These are phyloP conservation scores for Podila minutissima DNA, from an alignment of 192 early-diverging fungal species.

Conservation along the genomic window DNA sequence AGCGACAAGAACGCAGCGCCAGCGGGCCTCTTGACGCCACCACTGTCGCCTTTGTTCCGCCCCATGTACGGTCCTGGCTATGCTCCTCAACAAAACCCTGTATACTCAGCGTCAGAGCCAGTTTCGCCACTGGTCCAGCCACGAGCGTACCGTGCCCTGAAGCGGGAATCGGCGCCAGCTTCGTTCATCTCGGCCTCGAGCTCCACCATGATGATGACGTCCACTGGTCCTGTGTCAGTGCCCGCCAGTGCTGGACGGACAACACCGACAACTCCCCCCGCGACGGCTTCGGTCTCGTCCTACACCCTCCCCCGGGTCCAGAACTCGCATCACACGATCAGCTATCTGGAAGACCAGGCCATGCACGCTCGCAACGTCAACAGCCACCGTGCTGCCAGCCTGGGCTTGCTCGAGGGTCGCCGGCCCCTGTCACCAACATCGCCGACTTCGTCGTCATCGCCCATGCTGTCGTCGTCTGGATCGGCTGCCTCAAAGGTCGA, in stretches of 20 bases:
- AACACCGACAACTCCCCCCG: background rate
- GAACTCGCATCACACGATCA: slow-evolving; percentile 5
- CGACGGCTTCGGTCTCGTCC: background rate
- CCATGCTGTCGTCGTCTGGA: background rate
- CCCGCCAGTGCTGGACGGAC: background rate
- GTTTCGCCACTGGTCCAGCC: background rate
- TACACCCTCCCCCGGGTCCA: background rate
- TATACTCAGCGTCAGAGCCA: background rate
- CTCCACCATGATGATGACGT: background rate
- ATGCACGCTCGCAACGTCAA: slow-evolving; percentile 2
- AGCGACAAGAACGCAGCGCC: background rate
- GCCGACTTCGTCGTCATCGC: background rate
- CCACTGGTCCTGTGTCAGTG: background rate
- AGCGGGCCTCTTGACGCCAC: slow-evolving; percentile 15
- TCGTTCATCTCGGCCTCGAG: background rate
- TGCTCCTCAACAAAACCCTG: background rate
- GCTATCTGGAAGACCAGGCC: slow-evolving; percentile 12
- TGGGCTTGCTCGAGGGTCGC: background rate
- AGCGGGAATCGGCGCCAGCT: background rate
- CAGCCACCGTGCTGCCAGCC: background rate
- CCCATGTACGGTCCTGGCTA: background rate
- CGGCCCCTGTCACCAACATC: background rate
- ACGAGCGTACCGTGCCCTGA: background rate
- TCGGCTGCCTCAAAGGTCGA: background rate
- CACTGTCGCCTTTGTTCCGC: slow-evolving; percentile 21